Conservation (phyloP, 176 grass and related monocot genomes). For the Otatea glauca region DNA sequence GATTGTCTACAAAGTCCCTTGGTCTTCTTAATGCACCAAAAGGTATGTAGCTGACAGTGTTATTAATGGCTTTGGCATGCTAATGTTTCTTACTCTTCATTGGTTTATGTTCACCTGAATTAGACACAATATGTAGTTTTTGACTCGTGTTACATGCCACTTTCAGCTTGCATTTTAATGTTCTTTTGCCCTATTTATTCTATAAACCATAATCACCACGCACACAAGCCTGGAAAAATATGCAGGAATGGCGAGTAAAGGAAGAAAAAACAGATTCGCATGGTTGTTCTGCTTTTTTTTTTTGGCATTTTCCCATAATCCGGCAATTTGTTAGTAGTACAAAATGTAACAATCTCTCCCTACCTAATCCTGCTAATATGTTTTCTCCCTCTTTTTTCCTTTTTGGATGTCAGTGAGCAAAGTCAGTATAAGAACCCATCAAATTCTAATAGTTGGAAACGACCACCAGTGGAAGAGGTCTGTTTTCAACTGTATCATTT, state of each 20-base stretch:
- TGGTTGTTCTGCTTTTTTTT: not conserved
- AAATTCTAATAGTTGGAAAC: constrained; percentile 59
- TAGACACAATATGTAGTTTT: not conserved
- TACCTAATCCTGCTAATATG: constrained; percentile 22
- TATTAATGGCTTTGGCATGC: not conserved
- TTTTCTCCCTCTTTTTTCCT: not conserved
- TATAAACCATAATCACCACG: not conserved
- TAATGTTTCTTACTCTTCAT: constrained; percentile 8
- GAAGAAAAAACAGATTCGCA: not conserved
- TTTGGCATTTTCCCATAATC: not conserved
- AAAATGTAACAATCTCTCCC: not conserved
- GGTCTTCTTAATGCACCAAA: not conserved
- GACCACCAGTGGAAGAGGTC: constrained; percentile 81
- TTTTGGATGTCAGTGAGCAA: constrained; percentile 66
- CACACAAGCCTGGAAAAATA: not conserved
- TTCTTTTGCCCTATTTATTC: not conserved
- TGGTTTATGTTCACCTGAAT: not conserved
- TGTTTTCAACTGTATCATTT: constrained; percentile 36
- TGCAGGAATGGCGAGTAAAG: not conserved
- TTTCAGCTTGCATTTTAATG: not conserved
- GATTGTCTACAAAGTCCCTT: not conserved
- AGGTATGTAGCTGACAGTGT: not conserved
- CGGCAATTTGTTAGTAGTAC: not conserved
- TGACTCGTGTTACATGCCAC: not conserved
- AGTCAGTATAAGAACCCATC: constrained; percentile 70